Evolutionary conservation across 768 basidiomycete species (phyloP).

Genomic region (Crassisporium funariophilum): DNA sequence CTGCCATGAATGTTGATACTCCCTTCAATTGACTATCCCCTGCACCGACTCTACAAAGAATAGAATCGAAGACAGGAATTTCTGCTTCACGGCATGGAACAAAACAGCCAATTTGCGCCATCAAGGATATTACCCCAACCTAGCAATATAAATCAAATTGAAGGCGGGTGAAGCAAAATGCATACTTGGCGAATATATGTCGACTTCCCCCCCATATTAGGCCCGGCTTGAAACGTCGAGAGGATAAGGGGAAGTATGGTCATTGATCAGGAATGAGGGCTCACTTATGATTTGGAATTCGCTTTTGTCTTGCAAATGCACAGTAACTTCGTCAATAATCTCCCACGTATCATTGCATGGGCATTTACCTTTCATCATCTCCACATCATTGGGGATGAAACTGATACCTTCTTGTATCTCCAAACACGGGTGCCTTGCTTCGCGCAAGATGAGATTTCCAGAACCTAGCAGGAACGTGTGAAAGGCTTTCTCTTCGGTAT

Average conservation of each 20-base stretch:
- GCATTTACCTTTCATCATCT: constrained; percentile 81
- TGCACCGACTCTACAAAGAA: constrained; percentile 93
- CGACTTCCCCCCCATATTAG: constrained; percentile 99
- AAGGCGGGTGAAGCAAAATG: not conserved
- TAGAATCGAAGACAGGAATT: constrained; percentile 93
- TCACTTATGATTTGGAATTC: constrained; percentile 95
- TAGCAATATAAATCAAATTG: constrained; percentile 13
- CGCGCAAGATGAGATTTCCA: constrained; percentile 77
- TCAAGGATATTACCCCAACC: constrained; percentile 94
- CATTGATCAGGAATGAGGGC: constrained; percentile 17
- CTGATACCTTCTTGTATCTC: constrained; percentile 95
- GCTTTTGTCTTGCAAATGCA: constrained; percentile 56
- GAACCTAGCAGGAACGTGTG: constrained; percentile 50
- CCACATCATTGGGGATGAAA: constrained; percentile 95
- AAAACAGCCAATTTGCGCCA: constrained; percentile 95
- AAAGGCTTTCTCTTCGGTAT: not conserved
- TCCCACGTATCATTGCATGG: not conserved
- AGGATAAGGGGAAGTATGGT: constrained; percentile 4
- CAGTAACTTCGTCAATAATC: not conserved
- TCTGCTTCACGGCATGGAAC: constrained; percentile 89
- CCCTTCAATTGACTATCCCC: constrained; percentile 98
- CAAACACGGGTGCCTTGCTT: constrained; percentile 93
- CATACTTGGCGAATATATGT: constrained; percentile 88
- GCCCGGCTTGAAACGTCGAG: constrained; percentile 66
- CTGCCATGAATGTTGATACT: constrained; percentile 99